phyloP scores from a whole-genome alignment of 345 rosid genomes.

The Excoecaria cochinchinensis region DNA sequence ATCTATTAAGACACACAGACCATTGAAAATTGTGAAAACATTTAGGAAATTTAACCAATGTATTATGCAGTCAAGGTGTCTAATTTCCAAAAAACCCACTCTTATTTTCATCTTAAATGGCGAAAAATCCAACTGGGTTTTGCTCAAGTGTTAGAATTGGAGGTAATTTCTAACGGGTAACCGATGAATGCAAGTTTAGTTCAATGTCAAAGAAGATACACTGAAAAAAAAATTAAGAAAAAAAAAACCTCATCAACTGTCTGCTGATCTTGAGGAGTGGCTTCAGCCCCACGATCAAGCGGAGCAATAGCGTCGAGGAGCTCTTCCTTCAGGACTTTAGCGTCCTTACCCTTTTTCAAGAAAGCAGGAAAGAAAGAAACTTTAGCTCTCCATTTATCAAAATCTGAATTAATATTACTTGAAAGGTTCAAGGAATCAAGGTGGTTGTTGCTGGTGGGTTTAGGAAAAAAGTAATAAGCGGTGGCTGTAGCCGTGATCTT shows the following conservation, averaged over 20 bases:
- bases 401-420: not conserved
- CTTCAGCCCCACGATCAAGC: slow-evolving; percentile 78
- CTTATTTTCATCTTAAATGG: not conserved
- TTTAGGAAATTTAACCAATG: not conserved
- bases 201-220: no score
- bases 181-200: no score
- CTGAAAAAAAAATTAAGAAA: not conserved
- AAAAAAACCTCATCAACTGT: slow-evolving; percentile 58
- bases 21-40: not conserved
- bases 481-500: slow-evolving; percentile 15
- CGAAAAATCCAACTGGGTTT: not conserved
- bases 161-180: not conserved
- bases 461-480: slow-evolving; percentile 18
- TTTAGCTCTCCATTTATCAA: slow-evolving; percentile 46
- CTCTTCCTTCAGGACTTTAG: slow-evolving; percentile 59
- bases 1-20: slow-evolving; percentile 39
- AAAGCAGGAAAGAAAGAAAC: slow-evolving; percentile 82
- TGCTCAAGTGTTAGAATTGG: no score
- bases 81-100: not conserved
- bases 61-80: not conserved
- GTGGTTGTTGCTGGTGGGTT: slow-evolving; percentile 22
- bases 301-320: slow-evolving; percentile 70
- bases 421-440: slow-evolving; percentile 22
- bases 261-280: slow-evolving; percentile 75
- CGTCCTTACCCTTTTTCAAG: slow-evolving; percentile 58